These are phyloP conservation scores for Xylaria intraflava DNA, from an alignment of 495 filamentous ascomycete species.

Conservation along the genomic window DNA sequence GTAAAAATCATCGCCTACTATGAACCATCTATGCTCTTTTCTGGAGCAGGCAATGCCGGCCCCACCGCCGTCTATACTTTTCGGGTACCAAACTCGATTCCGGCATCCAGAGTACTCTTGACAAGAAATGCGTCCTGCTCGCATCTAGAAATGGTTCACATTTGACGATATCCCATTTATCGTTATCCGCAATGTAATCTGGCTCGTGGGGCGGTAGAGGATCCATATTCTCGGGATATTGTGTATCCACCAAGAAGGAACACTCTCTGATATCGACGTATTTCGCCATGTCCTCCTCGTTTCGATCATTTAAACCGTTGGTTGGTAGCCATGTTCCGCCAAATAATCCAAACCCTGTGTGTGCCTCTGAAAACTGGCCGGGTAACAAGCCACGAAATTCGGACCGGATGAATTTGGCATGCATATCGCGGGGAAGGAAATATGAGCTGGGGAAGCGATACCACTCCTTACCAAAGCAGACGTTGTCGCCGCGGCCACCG, in stretches of 20 bases:
- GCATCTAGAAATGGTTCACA: slow-evolving; percentile 80
- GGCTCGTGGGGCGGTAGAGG: slow-evolving; percentile 57
- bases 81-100: slow-evolving; percentile 63
- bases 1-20: neutral
- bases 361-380: slow-evolving; percentile 76
- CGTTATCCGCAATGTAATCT: slow-evolving; percentile 59
- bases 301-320: slow-evolving; percentile 85
- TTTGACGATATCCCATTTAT: slow-evolving; percentile 65
- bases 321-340: slow-evolving; percentile 75
- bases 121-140: slow-evolving; percentile 60
- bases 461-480: slow-evolving; percentile 97
- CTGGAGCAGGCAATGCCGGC: slow-evolving; percentile 71
- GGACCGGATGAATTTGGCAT: slow-evolving; percentile 80
- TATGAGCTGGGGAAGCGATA: slow-evolving; percentile 95
- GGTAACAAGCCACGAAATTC: slow-evolving; percentile 87
- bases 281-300: slow-evolving; percentile 80
- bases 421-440: slow-evolving; percentile 71
- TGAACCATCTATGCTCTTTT: slow-evolving; percentile 32
- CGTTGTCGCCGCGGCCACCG: slow-evolving; percentile 51
- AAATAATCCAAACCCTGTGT: slow-evolving; percentile 54
- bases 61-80: slow-evolving; percentile 66
- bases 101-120: slow-evolving; percentile 81
- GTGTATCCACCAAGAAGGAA: slow-evolving; percentile 81
- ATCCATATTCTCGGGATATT: slow-evolving; percentile 52
- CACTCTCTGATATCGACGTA: slow-evolving; percentile 73